Evolutionary conservation across 1,139 yeast genomes (phyloP).

Genomic region (Debaryomycetaceae sp.): DNA sequence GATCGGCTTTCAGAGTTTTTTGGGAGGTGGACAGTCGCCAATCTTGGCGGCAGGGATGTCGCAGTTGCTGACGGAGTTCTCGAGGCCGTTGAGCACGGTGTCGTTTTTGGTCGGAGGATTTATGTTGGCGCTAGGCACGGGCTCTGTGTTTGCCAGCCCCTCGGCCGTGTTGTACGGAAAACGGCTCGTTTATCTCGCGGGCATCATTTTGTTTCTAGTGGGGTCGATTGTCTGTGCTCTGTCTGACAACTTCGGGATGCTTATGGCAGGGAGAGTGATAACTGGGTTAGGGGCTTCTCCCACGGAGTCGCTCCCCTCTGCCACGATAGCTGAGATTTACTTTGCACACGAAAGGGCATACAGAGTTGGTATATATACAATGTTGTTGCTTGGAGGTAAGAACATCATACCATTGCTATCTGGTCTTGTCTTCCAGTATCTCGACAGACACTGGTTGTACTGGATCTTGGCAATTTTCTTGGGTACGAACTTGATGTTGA

Average conservation of each 20-base stretch:
- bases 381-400: conserved; percentile 60
- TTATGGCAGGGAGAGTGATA: conserved; percentile 56
- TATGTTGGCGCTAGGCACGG: conserved; percentile 58
- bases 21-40: conserved; percentile 65
- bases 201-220: conserved; percentile 46
- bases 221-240: conserved; percentile 57
- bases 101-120: conserved; percentile 58
- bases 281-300: conserved; percentile 62
- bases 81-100: conserved; percentile 37
- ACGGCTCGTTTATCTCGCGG: conserved; percentile 49
- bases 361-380: conserved; percentile 58
- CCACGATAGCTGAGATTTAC: conserved; percentile 62
- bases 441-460: conserved; percentile 59
- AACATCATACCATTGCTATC: conserved; percentile 57
- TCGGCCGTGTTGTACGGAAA: conserved; percentile 61
- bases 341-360: conserved; percentile 67
- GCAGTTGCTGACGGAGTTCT: conserved; percentile 39
- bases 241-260: conserved; percentile 44
- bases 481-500: conserved; percentile 43
- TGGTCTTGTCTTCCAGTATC: conserved; percentile 47
- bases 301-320: conserved; percentile 58
- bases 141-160: conserved; percentile 57
- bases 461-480: conserved; percentile 57
- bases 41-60: conserved; percentile 57
- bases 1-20: conserved; percentile 56